phyloP scores from a whole-genome alignment of 1,284 basidiomycete species.

The Blastosporella zonata region DNA sequence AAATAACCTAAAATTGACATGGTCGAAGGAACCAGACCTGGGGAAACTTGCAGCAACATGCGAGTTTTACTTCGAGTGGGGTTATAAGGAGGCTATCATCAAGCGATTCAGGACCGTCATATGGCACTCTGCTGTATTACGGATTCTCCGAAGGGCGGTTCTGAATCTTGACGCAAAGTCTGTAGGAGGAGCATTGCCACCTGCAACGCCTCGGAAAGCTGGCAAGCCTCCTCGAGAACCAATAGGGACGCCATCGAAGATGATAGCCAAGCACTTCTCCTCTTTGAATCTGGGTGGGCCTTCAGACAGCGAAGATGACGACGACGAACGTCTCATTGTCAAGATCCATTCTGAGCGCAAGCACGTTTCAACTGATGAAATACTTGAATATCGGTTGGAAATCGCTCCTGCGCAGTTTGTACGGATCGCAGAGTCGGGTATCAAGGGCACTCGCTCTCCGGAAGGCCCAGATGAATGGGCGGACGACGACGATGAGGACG shows the following conservation, averaged over 20 bases:
- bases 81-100: slow-evolving; percentile 72
- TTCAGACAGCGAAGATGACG: slow-evolving; percentile 27
- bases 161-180: slow-evolving; percentile 40
- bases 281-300: slow-evolving; percentile 32
- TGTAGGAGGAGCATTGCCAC: slow-evolving; percentile 15
- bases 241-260: slow-evolving; percentile 51
- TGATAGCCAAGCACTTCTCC: slow-evolving; percentile 57
- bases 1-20: slow-evolving; percentile 37
- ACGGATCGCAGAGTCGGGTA: slow-evolving; percentile 56
- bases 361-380: slow-evolving; percentile 66
- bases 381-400: slow-evolving; percentile 73
- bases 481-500: slow-evolving; percentile 41
- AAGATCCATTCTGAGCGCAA: slow-evolving; percentile 38
- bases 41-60: slow-evolving; percentile 72
- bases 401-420: slow-evolving; percentile 65
- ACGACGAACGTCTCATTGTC: slow-evolving; percentile 34
- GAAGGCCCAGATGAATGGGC: slow-evolving; percentile 51
- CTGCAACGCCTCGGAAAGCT: slow-evolving; percentile 40
- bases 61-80: slow-evolving; percentile 90
- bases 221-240: slow-evolving; percentile 20
- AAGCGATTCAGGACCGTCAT: slow-evolving; percentile 76
- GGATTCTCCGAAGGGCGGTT: slow-evolving; percentile 60
- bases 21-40: slow-evolving; percentile 68
- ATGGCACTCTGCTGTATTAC: slow-evolving; percentile 66
- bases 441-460: slow-evolving; percentile 57